These are phyloP conservation scores for Aureobasidium pullulans DNA, from an alignment of 2,329 filamentous ascomycete genomes.

Conservation along the genomic window DNA sequence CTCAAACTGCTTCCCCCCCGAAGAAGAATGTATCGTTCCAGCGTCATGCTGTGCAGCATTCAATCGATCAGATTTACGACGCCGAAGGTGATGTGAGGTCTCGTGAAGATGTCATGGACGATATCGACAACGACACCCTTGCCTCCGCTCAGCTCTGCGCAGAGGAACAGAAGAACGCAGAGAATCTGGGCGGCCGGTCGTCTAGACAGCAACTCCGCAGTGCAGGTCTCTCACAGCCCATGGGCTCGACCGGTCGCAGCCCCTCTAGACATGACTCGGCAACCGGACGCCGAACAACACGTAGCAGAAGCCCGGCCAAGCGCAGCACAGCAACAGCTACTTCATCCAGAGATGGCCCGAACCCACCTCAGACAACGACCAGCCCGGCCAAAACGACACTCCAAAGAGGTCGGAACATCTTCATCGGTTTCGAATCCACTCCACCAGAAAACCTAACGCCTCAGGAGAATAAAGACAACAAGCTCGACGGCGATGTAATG, in stretches of 20 bases:
- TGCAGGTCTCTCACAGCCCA: too few species aligned
- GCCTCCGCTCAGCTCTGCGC: neutral
- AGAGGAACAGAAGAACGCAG: neutral
- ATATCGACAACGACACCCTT: slow-evolving; percentile 16
- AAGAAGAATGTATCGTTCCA: neutral
- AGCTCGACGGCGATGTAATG: neutral
- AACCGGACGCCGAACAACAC: neutral
- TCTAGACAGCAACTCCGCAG: too few species aligned
- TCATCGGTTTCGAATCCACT: neutral
- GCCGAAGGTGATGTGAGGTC: slow-evolving; percentile 35
- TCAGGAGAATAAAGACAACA: slow-evolving; percentile 3
- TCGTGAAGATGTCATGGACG: slow-evolving; percentile 17
- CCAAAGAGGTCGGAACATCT: too few species aligned
- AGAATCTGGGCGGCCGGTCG: neutral
- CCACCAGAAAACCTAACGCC: neutral
- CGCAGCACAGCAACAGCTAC: neutral
- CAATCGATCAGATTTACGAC: neutral
- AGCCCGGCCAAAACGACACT: neutral
- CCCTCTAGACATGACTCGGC: too few species aligned
- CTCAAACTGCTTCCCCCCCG: neutral
- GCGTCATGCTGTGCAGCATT: too few species aligned
- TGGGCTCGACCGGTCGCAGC: too few species aligned
- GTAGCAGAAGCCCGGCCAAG: neutral
- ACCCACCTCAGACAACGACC: neutral
- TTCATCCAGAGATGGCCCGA: neutral